phyloP scores from a whole-genome alignment of 2,329 filamentous ascomycete genomes.

The Arthrobotrys musiformis region DNA sequence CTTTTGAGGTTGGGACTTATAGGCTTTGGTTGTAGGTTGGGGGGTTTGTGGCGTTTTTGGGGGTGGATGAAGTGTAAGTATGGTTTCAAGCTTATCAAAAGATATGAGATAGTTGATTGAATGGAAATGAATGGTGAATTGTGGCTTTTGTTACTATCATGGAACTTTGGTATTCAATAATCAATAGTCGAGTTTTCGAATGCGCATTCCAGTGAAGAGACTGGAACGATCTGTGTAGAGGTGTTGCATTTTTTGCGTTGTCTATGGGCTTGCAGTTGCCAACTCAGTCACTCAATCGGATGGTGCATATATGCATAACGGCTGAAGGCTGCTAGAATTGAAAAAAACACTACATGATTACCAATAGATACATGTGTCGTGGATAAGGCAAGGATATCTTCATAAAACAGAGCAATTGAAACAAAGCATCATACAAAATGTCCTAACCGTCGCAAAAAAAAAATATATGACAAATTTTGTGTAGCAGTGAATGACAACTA shows the following conservation, averaged over 20 bases:
- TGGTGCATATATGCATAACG: neutral
- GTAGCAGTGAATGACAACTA: neutral
- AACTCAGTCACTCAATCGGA: neutral
- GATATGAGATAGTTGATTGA: too few species aligned
- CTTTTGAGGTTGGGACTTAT: conserved; percentile 88
- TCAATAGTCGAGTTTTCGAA: too few species aligned
- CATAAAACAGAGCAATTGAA: neutral
- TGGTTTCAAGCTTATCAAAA: too few species aligned
- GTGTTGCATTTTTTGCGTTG: neutral
- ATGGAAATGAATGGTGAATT: too few species aligned
- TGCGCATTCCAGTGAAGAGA: neutral
- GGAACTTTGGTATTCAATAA: too few species aligned
- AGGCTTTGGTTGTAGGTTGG: conserved; percentile 70
- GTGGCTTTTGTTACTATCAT: too few species aligned
- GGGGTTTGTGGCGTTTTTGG: neutral
- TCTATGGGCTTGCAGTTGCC: neutral
- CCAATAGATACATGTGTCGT: too few species aligned
- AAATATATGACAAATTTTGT: neutral
- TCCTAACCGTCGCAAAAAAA: neutral
- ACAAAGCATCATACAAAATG: neutral
- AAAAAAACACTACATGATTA: neutral
- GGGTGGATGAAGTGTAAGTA: too few species aligned
- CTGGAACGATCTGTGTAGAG: neutral
- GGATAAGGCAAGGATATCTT: neutral
- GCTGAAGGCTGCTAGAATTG: neutral